Base-by-base conservation (phyloP, 805 yeast genomes). In the Starmerella apis region DNA sequence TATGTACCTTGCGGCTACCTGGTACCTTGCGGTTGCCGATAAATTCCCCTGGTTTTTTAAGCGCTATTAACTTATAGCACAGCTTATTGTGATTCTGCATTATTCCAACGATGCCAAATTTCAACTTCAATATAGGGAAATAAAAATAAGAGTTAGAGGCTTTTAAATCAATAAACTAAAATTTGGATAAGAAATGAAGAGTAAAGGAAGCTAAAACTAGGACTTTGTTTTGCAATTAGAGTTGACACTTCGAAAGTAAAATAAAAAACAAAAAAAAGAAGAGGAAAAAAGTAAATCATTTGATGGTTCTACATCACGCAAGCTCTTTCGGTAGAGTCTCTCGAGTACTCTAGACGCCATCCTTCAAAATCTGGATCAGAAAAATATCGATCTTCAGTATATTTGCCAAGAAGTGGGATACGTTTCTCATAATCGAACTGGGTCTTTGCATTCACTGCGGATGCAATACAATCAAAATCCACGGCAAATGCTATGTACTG, bases 21-120 rank as follows among this genome's bases (percentile, higher is more conserved):
- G 59, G 31, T 58, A 58, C 42, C 41, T 56, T 7, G 50, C 56
- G 10, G 37, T 56, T 7, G 56, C 59, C 16, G 60, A 57, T 36
- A 45, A 48, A 27, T 38, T 57, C 19, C 61, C 61, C 11, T 54
- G 56, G 56, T 25, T 57, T 22, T 57, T 57, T 48, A 45, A 46
- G 20, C 48, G 58, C 2, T 50, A 48, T 19, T 54, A 36, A 35
- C 13, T 16, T 19, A n/a, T 7, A n/a, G n/a, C n/a, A n/a, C n/a
- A n/a, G n/a, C n/a, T n/a, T n/a, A n/a, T n/a, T n/a, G n/a, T n/a
- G n/a, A n/a, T n/a, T n/a, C n/a, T n/a, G n/a, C n/a, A n/a, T n/a
- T n/a, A n/a, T n/a, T n/a, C n/a, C n/a, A n/a, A n/a, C n/a, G n/a
- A n/a, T n/a, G n/a, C n/a, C n/a, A n/a, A n/a, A n/a, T n/a, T n/a